A percentile compares a stretch with the other conserved stretches of the same genome.
These are phyloP conservation scores for Tuber indicum DNA, from an alignment of 495 filamentous ascomycete genomes.

Conservation along the genomic window DNA sequence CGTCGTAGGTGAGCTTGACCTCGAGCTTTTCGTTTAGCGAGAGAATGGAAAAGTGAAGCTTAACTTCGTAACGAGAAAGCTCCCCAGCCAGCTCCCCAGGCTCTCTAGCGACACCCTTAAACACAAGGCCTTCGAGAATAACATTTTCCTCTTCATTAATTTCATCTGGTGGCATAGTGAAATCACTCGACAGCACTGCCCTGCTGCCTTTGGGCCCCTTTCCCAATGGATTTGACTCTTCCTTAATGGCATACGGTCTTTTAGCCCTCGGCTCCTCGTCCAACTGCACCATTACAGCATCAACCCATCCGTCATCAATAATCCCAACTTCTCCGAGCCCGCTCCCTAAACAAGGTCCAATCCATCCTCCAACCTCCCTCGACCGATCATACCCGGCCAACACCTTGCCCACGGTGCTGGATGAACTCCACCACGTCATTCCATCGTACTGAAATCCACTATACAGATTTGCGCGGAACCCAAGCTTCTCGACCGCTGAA, in stretches of 20 bases:
- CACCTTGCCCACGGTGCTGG: slow-evolving; percentile 68
- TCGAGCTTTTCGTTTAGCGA: slow-evolving; percentile 15
- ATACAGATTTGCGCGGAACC: slow-evolving; percentile 63
- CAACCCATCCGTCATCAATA: slow-evolving; percentile 35
- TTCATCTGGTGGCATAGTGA: slow-evolving; percentile 26
- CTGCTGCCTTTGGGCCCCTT: slow-evolving; percentile 12
- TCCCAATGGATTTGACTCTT: slow-evolving; percentile 30
- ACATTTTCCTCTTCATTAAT: slow-evolving; percentile 10
- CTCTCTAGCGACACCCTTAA: slow-evolving; percentile 6
- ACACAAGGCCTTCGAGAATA: slow-evolving; percentile 19
- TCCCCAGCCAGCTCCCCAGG: slow-evolving; percentile 7
- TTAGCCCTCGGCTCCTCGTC: slow-evolving; percentile 28
- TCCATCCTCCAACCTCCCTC: slow-evolving; percentile 47
- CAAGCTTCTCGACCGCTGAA: slow-evolving; percentile 58
- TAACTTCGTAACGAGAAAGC: slow-evolving; percentile 21
- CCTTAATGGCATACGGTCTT: slow-evolving; percentile 26
- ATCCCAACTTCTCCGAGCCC: slow-evolving; percentile 24
- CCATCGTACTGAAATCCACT: slow-evolving; percentile 68
- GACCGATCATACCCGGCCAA: slow-evolving; percentile 59
- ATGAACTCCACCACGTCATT: slow-evolving; percentile 76
- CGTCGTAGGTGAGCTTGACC: slow-evolving; percentile 20
- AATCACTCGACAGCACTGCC: slow-evolving; percentile 24
- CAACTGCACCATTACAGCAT: slow-evolving; percentile 19
- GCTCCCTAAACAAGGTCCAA: slow-evolving; percentile 30
- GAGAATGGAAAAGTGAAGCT: slow-evolving; percentile 23